These are phyloP conservation scores for Cerioporus squamosus DNA, from an alignment of 1,284 basidiomycete genomes.

Conservation along the genomic window DNA sequence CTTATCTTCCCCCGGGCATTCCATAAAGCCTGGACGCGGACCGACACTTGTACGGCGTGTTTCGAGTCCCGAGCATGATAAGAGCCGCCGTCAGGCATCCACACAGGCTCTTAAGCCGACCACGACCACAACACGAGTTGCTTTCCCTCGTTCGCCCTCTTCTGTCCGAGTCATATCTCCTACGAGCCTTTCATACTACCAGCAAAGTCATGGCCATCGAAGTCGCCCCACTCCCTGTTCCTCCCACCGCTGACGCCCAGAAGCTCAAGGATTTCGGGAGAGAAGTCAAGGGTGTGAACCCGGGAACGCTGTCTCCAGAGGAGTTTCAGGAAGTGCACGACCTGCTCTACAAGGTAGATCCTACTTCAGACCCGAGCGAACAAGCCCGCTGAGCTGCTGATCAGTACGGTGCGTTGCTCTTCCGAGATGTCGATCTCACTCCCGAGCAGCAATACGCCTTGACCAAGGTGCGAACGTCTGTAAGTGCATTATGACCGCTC, in stretches of 20 bases:
- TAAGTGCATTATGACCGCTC: neutral
- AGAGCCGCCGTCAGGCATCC: neutral
- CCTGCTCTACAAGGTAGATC: conserved; percentile 54
- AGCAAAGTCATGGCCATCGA: conserved; percentile 44
- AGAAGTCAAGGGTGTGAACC: conserved; percentile 54
- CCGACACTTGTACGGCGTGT: neutral
- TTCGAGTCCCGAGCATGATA: neutral
- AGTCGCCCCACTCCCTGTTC: conserved; percentile 46
- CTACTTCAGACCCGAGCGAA: neutral
- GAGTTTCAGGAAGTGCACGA: conserved; percentile 55
- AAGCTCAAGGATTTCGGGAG: conserved; percentile 56
- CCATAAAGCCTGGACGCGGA: conserved; percentile 1
- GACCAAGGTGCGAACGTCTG: conserved; percentile 61
- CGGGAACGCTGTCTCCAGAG: conserved; percentile 45
- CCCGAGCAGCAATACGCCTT: conserved; percentile 85
- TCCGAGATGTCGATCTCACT: conserved; percentile 68
- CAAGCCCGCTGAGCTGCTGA: conserved; percentile 2
- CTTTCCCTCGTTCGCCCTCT: neutral
- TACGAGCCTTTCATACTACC: conserved; percentile 5
- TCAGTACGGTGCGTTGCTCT: conserved; percentile 77
- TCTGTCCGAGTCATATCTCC: neutral
- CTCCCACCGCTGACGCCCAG: conserved; percentile 50
- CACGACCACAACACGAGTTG: neutral
- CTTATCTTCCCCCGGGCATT: conserved; percentile 9
- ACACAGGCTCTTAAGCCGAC: neutral